A percentile compares a stretch with the other conserved stretches of the same genome.
Evolutionary conservation across 305 asterid genomes (phyloP).

Genomic region (Fraxinus sp.): DNA sequence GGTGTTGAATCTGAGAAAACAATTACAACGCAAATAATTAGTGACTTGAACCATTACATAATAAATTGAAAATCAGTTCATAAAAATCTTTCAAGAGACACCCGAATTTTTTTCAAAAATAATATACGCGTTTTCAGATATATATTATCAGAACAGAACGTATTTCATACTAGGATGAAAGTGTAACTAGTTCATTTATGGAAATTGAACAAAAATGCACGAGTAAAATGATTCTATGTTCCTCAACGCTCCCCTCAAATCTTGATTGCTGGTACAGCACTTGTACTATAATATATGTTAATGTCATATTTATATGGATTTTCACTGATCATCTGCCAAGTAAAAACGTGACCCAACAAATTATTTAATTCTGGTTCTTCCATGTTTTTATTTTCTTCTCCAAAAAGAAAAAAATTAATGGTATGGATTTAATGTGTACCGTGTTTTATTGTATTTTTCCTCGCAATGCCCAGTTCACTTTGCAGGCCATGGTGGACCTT

Average conservation of each 20-base stretch:
- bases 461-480: not conserved
- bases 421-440: not conserved
- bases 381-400: not conserved
- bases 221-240: not conserved
- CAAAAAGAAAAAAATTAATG: not conserved
- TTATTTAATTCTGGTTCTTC: not conserved
- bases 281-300: not conserved
- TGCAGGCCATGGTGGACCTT: not conserved
- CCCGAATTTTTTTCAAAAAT: not conserved
- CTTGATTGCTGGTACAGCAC: not conserved
- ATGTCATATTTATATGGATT: not conserved
- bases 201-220: not conserved
- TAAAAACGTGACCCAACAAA: not conserved
- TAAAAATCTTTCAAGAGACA: not conserved
- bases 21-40: conserved; percentile 5
- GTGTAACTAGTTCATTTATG: not conserved
- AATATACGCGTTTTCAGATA: not conserved
- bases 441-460: not conserved
- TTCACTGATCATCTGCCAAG: not conserved
- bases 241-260: not conserved
- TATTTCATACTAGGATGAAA: not conserved
- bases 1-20: conserved; percentile 73
- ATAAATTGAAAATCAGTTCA: not conserved
- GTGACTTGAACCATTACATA: not conserved
- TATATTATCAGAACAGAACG: not conserved